Base-by-base conservation (phyloP, 2,329 filamentous ascomycete species). In the Exophiala calicioides region DNA sequence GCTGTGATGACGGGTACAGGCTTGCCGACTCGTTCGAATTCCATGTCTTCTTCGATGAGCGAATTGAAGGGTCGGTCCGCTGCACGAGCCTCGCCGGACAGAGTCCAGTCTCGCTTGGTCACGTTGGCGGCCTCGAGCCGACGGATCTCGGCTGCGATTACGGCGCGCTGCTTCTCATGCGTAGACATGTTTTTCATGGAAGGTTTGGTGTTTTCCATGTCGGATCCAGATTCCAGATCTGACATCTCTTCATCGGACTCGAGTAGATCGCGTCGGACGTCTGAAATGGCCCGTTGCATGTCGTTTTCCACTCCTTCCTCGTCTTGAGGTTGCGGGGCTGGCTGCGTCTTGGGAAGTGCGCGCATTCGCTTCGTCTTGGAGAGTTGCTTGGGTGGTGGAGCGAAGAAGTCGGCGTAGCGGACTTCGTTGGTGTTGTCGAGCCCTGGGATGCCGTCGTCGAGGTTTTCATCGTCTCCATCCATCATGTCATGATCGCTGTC, bases 11-110 rank as follows among this genome's bases (percentile, higher is more conserved):
- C 87, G 1, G 91, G 89, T 1, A 97, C 86, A 0, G 93, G 91
- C 67, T 97, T 98, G 62, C 93, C 93, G 16, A 88, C 82, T 60
- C 94, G 84, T 70, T 98, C 93, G 63, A 97, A 98, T 57, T 97
- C 91, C 19, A 98, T 79, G 60, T 97, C 90, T 70, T 97, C 83
- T 64, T 97, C 90, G 1, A 98, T 80, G 2, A 98, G 78, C 1
- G 91, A 96, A 72, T 98, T 97, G 43, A 89, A 65, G 0, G 93
- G 93, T 26, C 93, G 81, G 58, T 93, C 88, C 1, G 77, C 76
- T 1, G 88, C 91, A 37, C 82, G 79, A 3, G 90, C 90, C 75
- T 98, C 93, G 62, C 93, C 93, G 7, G 86, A 80, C 41, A 97
- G 73, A 13, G 88, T 86, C 93, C 93, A 98, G 61, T 91, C 82